Percentiles rank a stretch among this genome's conserved stretches.
Conservation (phyloP, 495 filamentous ascomycete species). For the Penicillium cataractarum region DNA sequence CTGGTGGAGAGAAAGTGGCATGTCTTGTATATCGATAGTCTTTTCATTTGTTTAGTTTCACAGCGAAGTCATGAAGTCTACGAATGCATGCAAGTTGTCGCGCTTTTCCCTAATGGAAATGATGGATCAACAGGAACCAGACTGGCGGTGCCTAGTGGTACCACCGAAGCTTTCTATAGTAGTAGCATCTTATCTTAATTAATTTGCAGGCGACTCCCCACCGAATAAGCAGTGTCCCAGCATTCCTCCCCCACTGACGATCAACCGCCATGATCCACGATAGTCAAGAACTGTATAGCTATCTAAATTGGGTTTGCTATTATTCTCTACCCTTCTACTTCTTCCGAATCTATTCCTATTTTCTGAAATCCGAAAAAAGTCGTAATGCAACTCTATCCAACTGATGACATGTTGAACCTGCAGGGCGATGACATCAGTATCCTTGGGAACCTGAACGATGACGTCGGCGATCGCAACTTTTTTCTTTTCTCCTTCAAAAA, state of each 20-base stretch:
- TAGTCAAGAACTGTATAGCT: background rate
- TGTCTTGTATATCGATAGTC: background rate
- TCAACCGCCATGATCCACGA: conserved; percentile 9
- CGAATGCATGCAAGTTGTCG: background rate
- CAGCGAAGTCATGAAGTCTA: conserved; percentile 1
- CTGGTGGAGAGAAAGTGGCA: background rate
- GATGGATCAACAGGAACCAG: background rate
- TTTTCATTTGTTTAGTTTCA: background rate
- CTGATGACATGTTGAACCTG: conserved; percentile 24
- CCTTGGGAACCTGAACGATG: conserved; percentile 21
- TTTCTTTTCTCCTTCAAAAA: background rate
- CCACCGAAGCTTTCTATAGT: background rate
- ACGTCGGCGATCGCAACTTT: conserved; percentile 32
- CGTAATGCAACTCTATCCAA: background rate
- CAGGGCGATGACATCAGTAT: conserved; percentile 29
- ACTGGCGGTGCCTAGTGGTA: conserved; percentile 8
- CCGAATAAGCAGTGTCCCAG: conserved; percentile 27
- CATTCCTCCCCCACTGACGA: conserved; percentile 23
- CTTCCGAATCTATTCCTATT: background rate
- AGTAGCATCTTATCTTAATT: background rate
- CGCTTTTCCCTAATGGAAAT: background rate
- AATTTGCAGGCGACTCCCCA: conserved; percentile 1
- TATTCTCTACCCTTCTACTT: background rate
- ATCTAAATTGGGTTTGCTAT: background rate
- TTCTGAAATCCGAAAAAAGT: background rate